These are phyloP conservation scores for Oryza punctata DNA, from an alignment of 176 grass and related monocot genomes.

Conservation along the genomic window DNA sequence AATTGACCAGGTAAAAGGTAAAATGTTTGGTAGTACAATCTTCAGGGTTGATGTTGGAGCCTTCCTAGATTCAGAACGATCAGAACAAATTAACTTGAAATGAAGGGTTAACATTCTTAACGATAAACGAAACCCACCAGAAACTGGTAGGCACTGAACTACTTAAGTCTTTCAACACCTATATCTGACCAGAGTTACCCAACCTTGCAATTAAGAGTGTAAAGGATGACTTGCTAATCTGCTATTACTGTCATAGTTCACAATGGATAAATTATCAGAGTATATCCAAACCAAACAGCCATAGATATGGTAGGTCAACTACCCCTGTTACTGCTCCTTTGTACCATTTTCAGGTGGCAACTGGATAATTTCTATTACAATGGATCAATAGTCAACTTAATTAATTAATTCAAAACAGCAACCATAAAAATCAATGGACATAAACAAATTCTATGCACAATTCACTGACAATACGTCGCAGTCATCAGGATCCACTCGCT, in stretches of 20 bases:
- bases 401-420: background rate
- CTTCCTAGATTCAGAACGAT: constrained; percentile 1
- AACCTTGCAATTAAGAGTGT: background rate
- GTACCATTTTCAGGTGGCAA: background rate
- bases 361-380: background rate
- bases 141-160: background rate
- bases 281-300: background rate
- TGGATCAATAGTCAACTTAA: background rate
- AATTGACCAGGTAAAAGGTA: background rate
- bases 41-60: background rate
- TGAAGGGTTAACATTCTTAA: background rate
- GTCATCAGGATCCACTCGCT: background rate
- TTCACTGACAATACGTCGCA: background rate
- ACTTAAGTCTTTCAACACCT: background rate
- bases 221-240: background rate
- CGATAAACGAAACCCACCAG: background rate
- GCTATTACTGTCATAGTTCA: background rate
- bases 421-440: background rate
- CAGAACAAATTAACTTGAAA: background rate
- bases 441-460: background rate
- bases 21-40: background rate
- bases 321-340: background rate
- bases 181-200: background rate
- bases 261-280: background rate
- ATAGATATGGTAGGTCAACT: background rate